Conservation (phyloP, 345 rosid genomes). For the Isatis tinctoria region DNA sequence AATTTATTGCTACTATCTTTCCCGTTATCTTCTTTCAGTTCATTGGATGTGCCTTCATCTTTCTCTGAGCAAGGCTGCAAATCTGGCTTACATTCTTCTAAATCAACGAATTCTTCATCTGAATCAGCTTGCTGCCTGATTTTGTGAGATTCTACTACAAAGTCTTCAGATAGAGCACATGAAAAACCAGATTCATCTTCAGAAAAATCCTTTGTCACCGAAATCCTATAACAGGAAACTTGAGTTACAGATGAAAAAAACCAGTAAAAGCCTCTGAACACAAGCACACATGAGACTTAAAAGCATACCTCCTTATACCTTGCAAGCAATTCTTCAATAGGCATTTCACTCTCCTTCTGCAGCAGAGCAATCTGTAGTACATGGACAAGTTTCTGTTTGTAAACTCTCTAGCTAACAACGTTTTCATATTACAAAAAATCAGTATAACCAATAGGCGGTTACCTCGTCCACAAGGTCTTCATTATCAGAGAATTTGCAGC, state of each 20-base stretch:
- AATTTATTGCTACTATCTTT: conserved; percentile 58
- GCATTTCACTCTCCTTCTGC: conserved; percentile 87
- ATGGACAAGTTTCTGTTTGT: conserved; percentile 16
- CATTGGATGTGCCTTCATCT: conserved; percentile 34
- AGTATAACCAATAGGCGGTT: conserved; percentile 19
- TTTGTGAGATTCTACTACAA: conserved; percentile 41
- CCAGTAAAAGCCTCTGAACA: not conserved
- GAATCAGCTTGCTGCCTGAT: conserved; percentile 40
- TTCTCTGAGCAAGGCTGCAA: conserved; percentile 35
- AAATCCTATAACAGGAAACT: conserved; percentile 51
- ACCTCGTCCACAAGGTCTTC: conserved; percentile 74
- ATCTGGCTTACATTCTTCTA: conserved; percentile 32
- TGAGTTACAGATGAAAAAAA: conserved; percentile 23
- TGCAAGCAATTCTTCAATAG: conserved; percentile 83
- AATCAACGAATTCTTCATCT: conserved; percentile 38
- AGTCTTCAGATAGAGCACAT: conserved; percentile 58
- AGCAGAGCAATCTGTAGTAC: conserved; percentile 69
- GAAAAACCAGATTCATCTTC: conserved; percentile 70
- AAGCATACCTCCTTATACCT: conserved; percentile 92
- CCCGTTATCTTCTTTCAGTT: conserved; percentile 36
- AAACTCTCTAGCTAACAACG: conserved; percentile 20
- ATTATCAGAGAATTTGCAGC: conserved; percentile 35
- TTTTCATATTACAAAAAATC: not conserved
- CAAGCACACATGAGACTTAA: conserved; percentile 28
- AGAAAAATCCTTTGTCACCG: conserved; percentile 46